A percentile compares a stretch with the other conserved stretches of the same genome.
phyloP scores from a whole-genome alignment of 805 yeast genomes.

The Candida yuanshanica region DNA sequence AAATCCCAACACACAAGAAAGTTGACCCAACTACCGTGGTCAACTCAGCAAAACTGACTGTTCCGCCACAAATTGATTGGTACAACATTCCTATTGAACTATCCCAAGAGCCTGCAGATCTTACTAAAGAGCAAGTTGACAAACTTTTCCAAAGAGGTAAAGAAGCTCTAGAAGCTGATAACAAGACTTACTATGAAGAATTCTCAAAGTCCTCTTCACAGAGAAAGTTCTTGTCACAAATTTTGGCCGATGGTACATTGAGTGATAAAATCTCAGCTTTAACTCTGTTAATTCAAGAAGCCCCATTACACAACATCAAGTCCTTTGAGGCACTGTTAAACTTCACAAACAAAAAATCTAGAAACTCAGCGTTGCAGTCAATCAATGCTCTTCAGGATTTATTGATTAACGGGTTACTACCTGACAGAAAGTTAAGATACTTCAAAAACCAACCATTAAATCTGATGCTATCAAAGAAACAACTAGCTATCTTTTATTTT shows the following conservation, averaged over 20 bases:
- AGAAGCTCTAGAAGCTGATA: conserved; percentile 61
- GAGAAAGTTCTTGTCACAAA: conserved; percentile 81
- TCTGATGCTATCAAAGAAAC: conserved; percentile 40
- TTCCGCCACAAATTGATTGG: conserved; percentile 74
- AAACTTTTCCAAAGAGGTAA: conserved; percentile 63
- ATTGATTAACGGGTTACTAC: conserved; percentile 73
- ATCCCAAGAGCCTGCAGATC: conserved; percentile 15
- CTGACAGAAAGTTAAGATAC: conserved; percentile 74
- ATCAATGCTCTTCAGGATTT: conserved; percentile 87
- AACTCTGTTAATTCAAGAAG: conserved; percentile 88
- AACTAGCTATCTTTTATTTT: conserved; percentile 70
- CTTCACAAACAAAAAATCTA: conserved; percentile 84
- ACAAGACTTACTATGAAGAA: conserved; percentile 63
- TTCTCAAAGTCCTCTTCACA: conserved; percentile 74
- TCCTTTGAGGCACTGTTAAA: conserved; percentile 73
- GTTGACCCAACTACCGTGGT: conserved; percentile 37
- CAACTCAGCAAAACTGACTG: conserved; percentile 45
- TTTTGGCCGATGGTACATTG: conserved; percentile 86
- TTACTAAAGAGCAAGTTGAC: conserved; percentile 50
- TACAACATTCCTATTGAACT: conserved; percentile 48
- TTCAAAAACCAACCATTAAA: conserved; percentile 69
- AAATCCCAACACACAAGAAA: conserved; percentile 23
- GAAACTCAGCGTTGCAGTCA: conserved; percentile 90
- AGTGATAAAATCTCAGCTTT: conserved; percentile 93
- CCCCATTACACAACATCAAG: conserved; percentile 84